Base-by-base conservation (phyloP, 352 stramenopile species). In the Globisporangium emineosum region DNA sequence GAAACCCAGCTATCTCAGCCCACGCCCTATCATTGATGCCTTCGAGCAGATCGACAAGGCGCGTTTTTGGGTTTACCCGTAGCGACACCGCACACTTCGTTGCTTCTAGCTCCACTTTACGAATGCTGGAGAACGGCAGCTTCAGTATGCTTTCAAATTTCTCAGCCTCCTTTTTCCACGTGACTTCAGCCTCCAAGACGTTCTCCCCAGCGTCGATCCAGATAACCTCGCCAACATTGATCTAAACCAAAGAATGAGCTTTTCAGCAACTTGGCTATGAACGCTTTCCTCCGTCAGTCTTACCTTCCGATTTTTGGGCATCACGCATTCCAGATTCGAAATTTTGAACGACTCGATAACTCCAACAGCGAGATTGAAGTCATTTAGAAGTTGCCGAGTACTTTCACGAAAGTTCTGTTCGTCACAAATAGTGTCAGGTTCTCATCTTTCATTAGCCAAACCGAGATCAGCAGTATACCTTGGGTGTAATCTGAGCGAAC, bases 121-220 rank as follows among this genome's bases (percentile, higher is more conserved):
- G 19, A 33, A 76, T 60, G 25, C 21, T 40, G 17, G 65, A 64
- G 54, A 67, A 75, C 7, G 71, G 68, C 3, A 78, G 49, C 37
- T 70, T 73, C n/a, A 78, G 13, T 1, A 66, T 52, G 43, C 55
- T 47, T 23, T 60, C 54, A 3, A 52, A n/a, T 21, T 60, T 47
- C 54, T 71, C 42, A 9, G 30, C 17, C 5, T 35, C 40, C 7
- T 21, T 58, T 6, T 57, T 19, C n/a, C 42, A 42, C 21, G 40
- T 59, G 17, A 69, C 35, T 45, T 79, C 72, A 30, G 63, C 51
- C 56, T 79, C 72, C 42, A 79, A 37, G 0, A 65, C 49, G 5
- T 54, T 29, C 2, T 68, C 65, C 7, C 73, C 73, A 33, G 71
- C n/a, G 35, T 81, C 73, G 23, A 78, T 60, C 73, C 73, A 81